phyloP scores from a whole-genome alignment of 1,284 basidiomycete species.

The Papiliotrema terrestris region DNA sequence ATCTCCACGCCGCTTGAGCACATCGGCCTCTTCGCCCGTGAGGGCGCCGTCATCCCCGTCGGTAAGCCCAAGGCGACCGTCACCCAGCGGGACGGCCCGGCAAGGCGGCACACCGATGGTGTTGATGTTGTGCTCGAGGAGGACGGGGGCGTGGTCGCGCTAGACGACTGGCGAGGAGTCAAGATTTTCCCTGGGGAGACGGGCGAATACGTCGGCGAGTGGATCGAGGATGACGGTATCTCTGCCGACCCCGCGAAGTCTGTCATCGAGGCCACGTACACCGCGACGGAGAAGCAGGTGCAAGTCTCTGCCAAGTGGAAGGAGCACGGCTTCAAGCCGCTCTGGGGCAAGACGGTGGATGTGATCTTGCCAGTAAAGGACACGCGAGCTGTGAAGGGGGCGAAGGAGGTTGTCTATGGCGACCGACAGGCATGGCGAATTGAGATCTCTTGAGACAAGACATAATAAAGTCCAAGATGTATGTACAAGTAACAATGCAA shows the following conservation, averaged over 20 bases:
- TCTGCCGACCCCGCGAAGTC: slow-evolving; percentile 37
- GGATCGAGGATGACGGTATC: slow-evolving; percentile 52
- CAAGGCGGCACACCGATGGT: slow-evolving; percentile 45
- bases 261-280: slow-evolving; percentile 39
- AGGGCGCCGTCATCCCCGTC: slow-evolving; percentile 49
- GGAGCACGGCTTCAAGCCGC: slow-evolving; percentile 42
- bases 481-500: too few relatives aligned
- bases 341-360: slow-evolving; percentile 45
- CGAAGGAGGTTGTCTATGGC: not conserved
- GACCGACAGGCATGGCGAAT: not conserved
- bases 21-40: slow-evolving; percentile 49
- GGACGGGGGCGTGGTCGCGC: slow-evolving; percentile 45
- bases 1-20: slow-evolving; percentile 48
- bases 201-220: slow-evolving; percentile 26
- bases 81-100: slow-evolving; percentile 38
- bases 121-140: slow-evolving; percentile 42
- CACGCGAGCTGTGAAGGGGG: not conserved
- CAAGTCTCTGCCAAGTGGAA: slow-evolving; percentile 33
- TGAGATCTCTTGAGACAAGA: not conserved
- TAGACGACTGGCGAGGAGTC: slow-evolving; percentile 50
- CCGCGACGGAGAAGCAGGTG: slow-evolving; percentile 25
- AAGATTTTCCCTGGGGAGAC: slow-evolving; percentile 45
- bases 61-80: slow-evolving; percentile 48
- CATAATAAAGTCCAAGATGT: not conserved
- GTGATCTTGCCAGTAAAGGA: slow-evolving; percentile 36